Evolutionary conservation across 768 basidiomycete genomes (phyloP), one percentile per base, ranked within the genome.

Genomic region (Tylopilus vinaceipallidus): DNA sequence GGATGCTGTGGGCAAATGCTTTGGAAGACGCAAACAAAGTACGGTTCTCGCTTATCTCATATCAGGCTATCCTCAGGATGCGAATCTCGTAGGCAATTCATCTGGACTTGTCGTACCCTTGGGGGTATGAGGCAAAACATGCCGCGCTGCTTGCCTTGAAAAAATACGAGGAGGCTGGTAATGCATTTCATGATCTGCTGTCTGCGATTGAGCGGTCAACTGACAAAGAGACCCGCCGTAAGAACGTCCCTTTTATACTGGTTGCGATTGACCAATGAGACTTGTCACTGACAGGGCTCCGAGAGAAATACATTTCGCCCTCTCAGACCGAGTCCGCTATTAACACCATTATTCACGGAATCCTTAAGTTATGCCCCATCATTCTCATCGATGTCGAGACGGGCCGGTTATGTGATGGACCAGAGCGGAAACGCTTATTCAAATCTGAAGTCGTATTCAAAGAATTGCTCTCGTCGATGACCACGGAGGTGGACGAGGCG

Each of bases 1-100:
- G 42, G 19, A 34, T 26, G 23, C 19, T 42, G 29, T 52, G 50
- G 50, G 24, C 23, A 20, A 39, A 30, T 17, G 50, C 39, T 6
- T 22, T 52, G 41, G 16, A 52, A 17, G 50, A 52, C 17, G 50
- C 30, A 27, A 42, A 52, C 17, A 19, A 42, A 26, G 50, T 42
- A 23, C 2, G 50, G 24, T 7, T 8, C 20, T 20, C 29, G 11
- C 13, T n/a, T 11, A 14, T 2, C 4, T 1, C 32, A 10, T 22
- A 20, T 23, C 3, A 6, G 16, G 33, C 14, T 14, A 5, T 34
- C 33, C 33, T 34, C 8, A 34, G 8, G 16, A 14, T 29, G 8
- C 33, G 5, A 34, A 13, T 16, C 9, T 14, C n/a, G 3, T 20
- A 40, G 46, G 46, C 6, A 23, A 39, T 47, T 14, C 13, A 22